These are phyloP conservation scores for Moringa oleifera DNA, from an alignment of 345 rosid genomes.

Conservation along the genomic window DNA sequence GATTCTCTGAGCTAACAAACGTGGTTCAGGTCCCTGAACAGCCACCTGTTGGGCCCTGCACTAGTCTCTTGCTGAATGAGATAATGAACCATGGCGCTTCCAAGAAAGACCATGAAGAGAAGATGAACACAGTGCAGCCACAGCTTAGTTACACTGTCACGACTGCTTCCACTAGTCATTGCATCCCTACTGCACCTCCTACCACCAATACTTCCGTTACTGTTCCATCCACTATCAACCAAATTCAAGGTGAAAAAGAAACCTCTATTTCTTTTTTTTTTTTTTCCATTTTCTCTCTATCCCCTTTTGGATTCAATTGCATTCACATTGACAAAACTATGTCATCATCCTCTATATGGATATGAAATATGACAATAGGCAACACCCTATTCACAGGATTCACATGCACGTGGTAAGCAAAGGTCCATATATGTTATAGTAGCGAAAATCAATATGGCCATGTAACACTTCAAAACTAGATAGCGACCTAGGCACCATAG, in stretches of 20 bases:
- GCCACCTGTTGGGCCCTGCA: conserved; percentile 43
- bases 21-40: conserved; percentile 24
- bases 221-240: conserved; percentile 38
- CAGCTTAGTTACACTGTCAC: conserved; percentile 25
- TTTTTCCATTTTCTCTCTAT: not conserved
- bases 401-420: not conserved
- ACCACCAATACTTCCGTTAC: conserved; percentile 24
- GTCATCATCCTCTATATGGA: too few relatives aligned
- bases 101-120: conserved; percentile 35
- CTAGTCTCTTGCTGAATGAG: conserved; percentile 50
- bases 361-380: too few relatives aligned
- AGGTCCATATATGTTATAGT: conserved; percentile 1
- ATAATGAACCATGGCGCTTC: conserved; percentile 36
- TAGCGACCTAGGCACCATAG: too few relatives aligned
- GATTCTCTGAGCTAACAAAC: conserved; percentile 36
- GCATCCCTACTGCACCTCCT: conserved; percentile 19
- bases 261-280: too few relatives aligned
- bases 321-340: too few relatives aligned
- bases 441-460: too few relatives aligned
- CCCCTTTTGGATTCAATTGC: too few relatives aligned
- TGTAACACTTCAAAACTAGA: too few relatives aligned
- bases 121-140: conserved; percentile 35
- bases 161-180: conserved; percentile 21
- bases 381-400: not conserved
- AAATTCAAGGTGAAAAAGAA: conserved; percentile 40